These are phyloP conservation scores for Sutorius australiensis DNA, from an alignment of 768 basidiomycete genomes.

Conservation along the genomic window DNA sequence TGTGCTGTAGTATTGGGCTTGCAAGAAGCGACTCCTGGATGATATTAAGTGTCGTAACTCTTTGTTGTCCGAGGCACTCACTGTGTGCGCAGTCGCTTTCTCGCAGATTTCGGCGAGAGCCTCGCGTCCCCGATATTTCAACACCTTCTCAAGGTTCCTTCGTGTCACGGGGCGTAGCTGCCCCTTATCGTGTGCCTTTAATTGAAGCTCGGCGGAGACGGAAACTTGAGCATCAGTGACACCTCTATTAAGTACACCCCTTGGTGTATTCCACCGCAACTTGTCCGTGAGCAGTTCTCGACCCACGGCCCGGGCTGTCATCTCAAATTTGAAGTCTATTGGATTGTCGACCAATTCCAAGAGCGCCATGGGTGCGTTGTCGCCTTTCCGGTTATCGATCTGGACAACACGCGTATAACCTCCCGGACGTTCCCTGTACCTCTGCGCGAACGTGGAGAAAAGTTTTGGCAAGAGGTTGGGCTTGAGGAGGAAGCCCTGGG, in stretches of 20 bases:
- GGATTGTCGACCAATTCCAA: constrained; percentile 95
- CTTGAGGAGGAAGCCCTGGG: constrained; percentile 76
- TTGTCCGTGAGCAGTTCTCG: constrained; percentile 69
- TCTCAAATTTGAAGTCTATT: constrained; percentile 80
- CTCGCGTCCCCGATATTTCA: constrained; percentile 52
- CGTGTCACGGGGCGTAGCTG: constrained; percentile 62
- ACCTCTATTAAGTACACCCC: constrained; percentile 50
- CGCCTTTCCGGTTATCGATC: constrained; percentile 84
- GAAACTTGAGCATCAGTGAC: constrained; percentile 42
- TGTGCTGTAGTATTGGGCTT: constrained; percentile 51
- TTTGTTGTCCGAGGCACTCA: constrained; percentile 36
- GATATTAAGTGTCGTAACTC: constrained; percentile 6
- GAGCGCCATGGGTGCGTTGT: constrained; percentile 91
- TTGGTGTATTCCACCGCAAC: constrained; percentile 42
- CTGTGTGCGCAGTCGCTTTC: constrained; percentile 64
- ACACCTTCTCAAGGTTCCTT: constrained; percentile 71
- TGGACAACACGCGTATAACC: constrained; percentile 95
- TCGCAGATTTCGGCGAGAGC: constrained; percentile 46
- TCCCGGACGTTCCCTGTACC: constrained; percentile 80
- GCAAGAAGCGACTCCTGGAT: constrained; percentile 65
- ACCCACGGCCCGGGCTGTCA: constrained; percentile 84
- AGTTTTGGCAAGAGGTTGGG: constrained; percentile 73
- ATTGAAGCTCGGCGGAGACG: constrained; percentile 45
- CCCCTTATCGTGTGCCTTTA: constrained; percentile 36
- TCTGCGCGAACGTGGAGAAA: constrained; percentile 71